These are phyloP conservation scores for Fusarium tanahbumbuense DNA, from an alignment of 2,329 filamentous ascomycete genomes.

Conservation along the genomic window DNA sequence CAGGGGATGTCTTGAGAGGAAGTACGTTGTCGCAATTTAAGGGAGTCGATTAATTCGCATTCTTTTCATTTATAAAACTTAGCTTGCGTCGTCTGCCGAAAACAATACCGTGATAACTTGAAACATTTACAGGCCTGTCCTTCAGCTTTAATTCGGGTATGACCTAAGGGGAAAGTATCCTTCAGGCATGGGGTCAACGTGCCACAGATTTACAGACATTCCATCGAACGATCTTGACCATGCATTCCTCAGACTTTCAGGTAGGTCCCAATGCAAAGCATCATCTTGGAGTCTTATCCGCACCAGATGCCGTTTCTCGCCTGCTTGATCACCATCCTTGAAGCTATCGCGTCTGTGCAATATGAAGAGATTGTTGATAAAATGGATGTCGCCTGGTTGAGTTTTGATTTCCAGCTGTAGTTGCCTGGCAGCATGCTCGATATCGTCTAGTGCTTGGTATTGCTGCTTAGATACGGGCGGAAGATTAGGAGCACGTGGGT, in stretches of 20 bases:
- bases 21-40: too few relatives aligned
- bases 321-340: neutral
- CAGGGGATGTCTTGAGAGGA: too few relatives aligned
- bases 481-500: conserved; percentile 62
- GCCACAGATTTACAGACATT: conserved; percentile 60
- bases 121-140: too few relatives aligned
- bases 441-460: conserved; percentile 65
- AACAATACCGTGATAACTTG: too few relatives aligned
- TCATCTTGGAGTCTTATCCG: conserved; percentile 69
- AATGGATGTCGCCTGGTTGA: conserved; percentile 69
- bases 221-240: conserved; percentile 65
- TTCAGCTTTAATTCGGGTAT: conserved; percentile 60
- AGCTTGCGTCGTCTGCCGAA: too few relatives aligned
- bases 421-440: conserved; percentile 64
- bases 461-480: conserved; percentile 62
- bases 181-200: conserved; percentile 68
- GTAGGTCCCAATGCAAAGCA: conserved; percentile 62
- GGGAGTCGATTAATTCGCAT: too few relatives aligned
- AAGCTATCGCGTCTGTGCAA: conserved; percentile 62
- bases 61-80: too few relatives aligned
- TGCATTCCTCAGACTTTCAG: conserved; percentile 58
- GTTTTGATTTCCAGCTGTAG: conserved; percentile 66
- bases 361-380: conserved; percentile 72
- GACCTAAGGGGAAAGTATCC: conserved; percentile 66
- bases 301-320: conserved; percentile 61